Evolutionary conservation across 306 rosid genomes (phyloP).

Genomic region (Urtica urens): DNA sequence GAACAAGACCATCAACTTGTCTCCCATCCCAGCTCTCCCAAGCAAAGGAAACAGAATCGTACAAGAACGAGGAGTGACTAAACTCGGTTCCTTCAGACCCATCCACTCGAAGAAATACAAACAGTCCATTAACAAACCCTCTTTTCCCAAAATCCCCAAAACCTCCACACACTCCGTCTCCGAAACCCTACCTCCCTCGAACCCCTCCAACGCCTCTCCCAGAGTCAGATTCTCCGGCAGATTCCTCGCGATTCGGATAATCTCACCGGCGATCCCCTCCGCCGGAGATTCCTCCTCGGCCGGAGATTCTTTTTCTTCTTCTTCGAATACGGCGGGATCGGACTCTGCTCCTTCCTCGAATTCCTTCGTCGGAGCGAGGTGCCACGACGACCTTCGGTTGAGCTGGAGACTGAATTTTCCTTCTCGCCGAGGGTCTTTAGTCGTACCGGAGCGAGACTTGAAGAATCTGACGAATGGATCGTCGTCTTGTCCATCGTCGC

Average conservation of each 20-base stretch:
- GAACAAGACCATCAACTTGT: slow-evolving; percentile 47
- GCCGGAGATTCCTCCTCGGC: slow-evolving; percentile 5
- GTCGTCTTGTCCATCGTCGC: slow-evolving; percentile 22
- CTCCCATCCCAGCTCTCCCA: slow-evolving; percentile 75
- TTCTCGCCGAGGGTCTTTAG: slow-evolving; percentile 38
- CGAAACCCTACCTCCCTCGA: slow-evolving; percentile 38
- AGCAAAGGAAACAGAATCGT: slow-evolving; percentile 55
- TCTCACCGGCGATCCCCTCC: slow-evolving; percentile 46
- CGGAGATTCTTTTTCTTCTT: neutral
- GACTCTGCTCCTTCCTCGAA: slow-evolving; percentile 23
- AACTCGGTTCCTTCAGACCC: slow-evolving; percentile 58
- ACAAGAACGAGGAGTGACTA: slow-evolving; percentile 53
- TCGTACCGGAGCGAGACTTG: slow-evolving; percentile 29
- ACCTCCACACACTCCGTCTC: slow-evolving; percentile 48
- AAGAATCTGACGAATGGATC: slow-evolving; percentile 59
- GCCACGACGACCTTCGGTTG: slow-evolving; percentile 50
- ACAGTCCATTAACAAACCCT: slow-evolving; percentile 35
- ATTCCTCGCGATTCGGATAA: slow-evolving; percentile 47
- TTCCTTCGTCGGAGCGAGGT: slow-evolving; percentile 29
- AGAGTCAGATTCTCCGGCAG: slow-evolving; percentile 48
- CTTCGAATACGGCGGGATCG: neutral
- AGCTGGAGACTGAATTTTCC: slow-evolving; percentile 36
- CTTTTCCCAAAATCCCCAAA: slow-evolving; percentile 44
- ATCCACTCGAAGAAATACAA: slow-evolving; percentile 90
- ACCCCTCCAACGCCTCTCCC: slow-evolving; percentile 52